Evolutionary conservation across 73 alveolate genomes (phyloP).

Genomic region (Durusdinium trenchii): DNA sequence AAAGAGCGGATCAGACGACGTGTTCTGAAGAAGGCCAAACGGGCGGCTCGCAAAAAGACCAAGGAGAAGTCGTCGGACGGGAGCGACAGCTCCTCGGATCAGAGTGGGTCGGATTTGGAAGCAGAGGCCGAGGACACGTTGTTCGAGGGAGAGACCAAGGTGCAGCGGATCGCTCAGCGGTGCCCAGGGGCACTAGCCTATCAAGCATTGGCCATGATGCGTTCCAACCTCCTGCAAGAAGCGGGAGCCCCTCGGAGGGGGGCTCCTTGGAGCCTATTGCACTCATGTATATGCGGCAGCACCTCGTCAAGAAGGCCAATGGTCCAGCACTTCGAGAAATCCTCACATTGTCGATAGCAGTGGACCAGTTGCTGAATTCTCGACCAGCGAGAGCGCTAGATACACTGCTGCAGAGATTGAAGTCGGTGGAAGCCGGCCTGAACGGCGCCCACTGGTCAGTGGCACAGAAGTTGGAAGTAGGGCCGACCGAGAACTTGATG

Average conservation of each 20-base stretch:
- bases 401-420: neutral
- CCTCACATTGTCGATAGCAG: neutral
- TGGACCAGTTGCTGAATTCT: neutral
- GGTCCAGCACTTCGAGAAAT: neutral
- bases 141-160: neutral
- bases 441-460: neutral
- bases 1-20: neutral
- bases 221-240: neutral
- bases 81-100: neutral
- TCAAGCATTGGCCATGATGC: neutral
- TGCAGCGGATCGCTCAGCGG: neutral
- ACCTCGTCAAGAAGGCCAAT: neutral
- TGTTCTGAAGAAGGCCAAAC: neutral
- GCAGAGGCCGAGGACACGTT: neutral
- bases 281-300: neutral
- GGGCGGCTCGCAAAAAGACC: neutral
- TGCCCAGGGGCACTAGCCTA: neutral
- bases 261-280: neutral
- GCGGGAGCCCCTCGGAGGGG: neutral
- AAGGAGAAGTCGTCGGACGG: neutral
- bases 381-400: neutral
- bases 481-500: neutral
- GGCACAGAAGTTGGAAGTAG: neutral
- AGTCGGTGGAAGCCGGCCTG: neutral
- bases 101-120: neutral